These are phyloP conservation scores for Solanum arcanum DNA, from an alignment of 257 asterid species.

Conservation along the genomic window DNA sequence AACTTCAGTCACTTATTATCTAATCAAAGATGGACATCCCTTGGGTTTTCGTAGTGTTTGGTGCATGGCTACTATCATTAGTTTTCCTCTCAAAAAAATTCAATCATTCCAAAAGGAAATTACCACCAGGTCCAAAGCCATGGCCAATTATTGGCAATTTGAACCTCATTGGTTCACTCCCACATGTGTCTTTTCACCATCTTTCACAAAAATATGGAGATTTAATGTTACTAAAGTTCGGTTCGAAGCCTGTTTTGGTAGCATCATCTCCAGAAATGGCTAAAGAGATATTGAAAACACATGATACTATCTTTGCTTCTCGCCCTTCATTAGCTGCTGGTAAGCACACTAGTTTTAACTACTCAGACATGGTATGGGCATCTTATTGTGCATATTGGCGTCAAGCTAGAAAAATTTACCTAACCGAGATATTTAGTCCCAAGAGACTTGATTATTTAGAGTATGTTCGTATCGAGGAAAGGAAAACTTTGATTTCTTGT, in stretches of 20 bases:
- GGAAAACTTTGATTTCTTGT: neutral
- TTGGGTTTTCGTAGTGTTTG: neutral
- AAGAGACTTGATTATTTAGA: neutral
- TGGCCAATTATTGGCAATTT: neutral
- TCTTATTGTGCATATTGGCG: neutral
- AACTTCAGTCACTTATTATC: neutral
- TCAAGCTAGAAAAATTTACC: neutral
- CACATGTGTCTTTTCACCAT: neutral
- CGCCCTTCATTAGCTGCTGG: neutral
- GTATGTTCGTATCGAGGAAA: neutral
- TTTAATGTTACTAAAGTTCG: neutral
- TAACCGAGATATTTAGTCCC: neutral
- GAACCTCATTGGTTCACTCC: neutral
- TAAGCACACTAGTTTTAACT: neutral
- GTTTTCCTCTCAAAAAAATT: neutral
- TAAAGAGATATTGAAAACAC: neutral
- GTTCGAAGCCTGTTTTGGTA: neutral
- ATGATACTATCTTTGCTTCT: neutral
- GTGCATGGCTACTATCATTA: neutral
- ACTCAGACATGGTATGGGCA: neutral
- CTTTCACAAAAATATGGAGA: neutral
- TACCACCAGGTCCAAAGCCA: neutral
- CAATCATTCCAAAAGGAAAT: neutral
- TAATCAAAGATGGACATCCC: neutral
- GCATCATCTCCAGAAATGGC: neutral